A percentile compares a stretch with the other conserved stretches of the same genome.
phyloP scores from a whole-genome alignment of 495 filamentous ascomycete genomes.

The Penicillium salamii region DNA sequence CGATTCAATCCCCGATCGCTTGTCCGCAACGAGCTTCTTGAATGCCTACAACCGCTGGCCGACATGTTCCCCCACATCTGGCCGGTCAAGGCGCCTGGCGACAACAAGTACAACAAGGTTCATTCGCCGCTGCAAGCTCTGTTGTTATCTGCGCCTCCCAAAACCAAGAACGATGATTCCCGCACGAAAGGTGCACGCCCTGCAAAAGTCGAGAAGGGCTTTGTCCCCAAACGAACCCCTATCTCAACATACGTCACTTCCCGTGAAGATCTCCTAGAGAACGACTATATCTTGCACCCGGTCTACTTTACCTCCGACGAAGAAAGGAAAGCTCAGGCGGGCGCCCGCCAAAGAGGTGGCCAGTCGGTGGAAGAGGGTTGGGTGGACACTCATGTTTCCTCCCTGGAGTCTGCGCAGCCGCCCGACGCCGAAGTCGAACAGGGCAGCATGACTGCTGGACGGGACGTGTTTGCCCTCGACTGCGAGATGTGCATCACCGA shows the following conservation, averaged over 20 bases:
- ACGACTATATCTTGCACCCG: slow-evolving; percentile 79
- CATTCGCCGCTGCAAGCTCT: slow-evolving; percentile 81
- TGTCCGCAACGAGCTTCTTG: slow-evolving; percentile 55
- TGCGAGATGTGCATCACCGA: slow-evolving; percentile 96
- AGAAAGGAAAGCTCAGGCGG: slow-evolving; percentile 40
- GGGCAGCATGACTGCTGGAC: slow-evolving; percentile 80
- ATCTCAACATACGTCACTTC: slow-evolving; percentile 74
- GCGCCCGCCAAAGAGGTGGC: slow-evolving; percentile 41
- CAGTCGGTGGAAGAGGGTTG: slow-evolving; percentile 64
- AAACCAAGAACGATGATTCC: slow-evolving; percentile 54
- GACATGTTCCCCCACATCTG: slow-evolving; percentile 83
- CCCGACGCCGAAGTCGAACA: slow-evolving; percentile 68
- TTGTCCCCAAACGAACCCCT: slow-evolving; percentile 67
- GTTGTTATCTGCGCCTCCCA: slow-evolving; percentile 66
- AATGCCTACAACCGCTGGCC: slow-evolving; percentile 65
- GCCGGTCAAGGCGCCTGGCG: slow-evolving; percentile 83
- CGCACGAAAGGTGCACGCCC: slow-evolving; percentile 52
- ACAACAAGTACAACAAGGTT: slow-evolving; percentile 72
- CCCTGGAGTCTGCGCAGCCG: slow-evolving; percentile 61
- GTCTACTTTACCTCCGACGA: slow-evolving; percentile 50
- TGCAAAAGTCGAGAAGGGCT: slow-evolving; percentile 55
- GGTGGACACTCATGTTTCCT: slow-evolving; percentile 73
- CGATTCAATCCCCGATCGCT: slow-evolving; percentile 74
- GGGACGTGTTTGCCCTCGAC: slow-evolving; percentile 79
- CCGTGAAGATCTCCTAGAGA: slow-evolving; percentile 70